Base-by-base conservation (phyloP, 306 rosid species). In the Rosa persica region DNA sequence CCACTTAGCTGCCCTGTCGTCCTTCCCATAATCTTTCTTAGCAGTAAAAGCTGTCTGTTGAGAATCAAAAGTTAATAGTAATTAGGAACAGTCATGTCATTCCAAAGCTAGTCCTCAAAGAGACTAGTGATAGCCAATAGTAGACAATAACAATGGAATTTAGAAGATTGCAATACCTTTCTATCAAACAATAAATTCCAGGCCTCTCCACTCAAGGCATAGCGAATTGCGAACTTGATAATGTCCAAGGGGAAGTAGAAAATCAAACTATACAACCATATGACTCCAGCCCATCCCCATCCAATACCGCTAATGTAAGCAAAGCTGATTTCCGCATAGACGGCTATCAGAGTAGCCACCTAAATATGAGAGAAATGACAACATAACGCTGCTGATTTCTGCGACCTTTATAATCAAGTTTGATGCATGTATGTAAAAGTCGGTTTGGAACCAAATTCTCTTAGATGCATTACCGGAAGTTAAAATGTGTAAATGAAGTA, bases 211-310 rank as follows among this genome's bases (percentile, higher is more conserved):
- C 88, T 93, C 89, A 93, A 81, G 36, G 74, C 88, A 78, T 93
- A 93, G 40, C 94, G 90, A 81, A 90, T 88, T 57, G 67, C 62
- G 85, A 93, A 93, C 86, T 93, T 93, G 78, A 93, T 90, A 48
- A 93, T 78, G 81, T 93, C 96, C 85, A 93, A 79, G 0, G 97
- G 97, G 47, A 90, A 58, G 77, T 93, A 93, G 90, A 93, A 90
- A 70, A 90, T 61, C 79, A 93, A 73, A 72, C 96, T 93, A 70
- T 89, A 93, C 70, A 93, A 38, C 97, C 97, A 93, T 85, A 93
- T 90, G 44, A 93, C 75, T 57, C 96, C 97, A 52, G 96, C 93
- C 97, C 97, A 93, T 83, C 86, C 81, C 97, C 97, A 93, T 89
- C 96, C 97, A 80, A 93, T 90, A 67, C 97, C 96, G 4, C 44